Conservation (phyloP, 2,329 filamentous ascomycete species). For the Phialophora tarda region DNA sequence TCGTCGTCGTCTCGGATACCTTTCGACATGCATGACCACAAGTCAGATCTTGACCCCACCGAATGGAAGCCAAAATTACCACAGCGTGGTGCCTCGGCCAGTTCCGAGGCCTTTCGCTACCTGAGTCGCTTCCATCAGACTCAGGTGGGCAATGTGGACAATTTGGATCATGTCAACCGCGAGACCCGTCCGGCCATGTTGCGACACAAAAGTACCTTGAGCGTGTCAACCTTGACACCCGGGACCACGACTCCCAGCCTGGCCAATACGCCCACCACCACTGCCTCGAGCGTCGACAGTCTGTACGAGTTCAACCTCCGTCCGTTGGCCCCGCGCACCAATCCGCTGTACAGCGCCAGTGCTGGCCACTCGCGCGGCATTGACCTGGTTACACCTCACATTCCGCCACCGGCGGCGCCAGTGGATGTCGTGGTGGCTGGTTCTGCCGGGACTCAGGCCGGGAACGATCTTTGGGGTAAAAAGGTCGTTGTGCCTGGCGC, state of each 20-base stretch:
- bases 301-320: constrained; percentile 43
- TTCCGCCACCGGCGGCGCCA: constrained; percentile 34
- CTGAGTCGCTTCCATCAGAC: constrained; percentile 51
- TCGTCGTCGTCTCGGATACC: constrained; percentile 48
- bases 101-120: constrained; percentile 53
- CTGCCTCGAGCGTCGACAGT: constrained; percentile 48
- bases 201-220: constrained; percentile 45
- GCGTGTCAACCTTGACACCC: constrained; percentile 40
- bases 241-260: constrained; percentile 41
- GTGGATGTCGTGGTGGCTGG: constrained; percentile 13
- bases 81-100: constrained; percentile 33
- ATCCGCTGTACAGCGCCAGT: constrained; percentile 46
- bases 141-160: constrained; percentile 11
- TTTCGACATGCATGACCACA: constrained; percentile 46
- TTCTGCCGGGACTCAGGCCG: constrained; percentile 12
- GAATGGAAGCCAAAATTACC: constrained; percentile 57
- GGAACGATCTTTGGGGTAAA: constrained; percentile 35
- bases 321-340: constrained; percentile 50
- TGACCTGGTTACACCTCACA: constrained; percentile 50
- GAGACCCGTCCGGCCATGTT: constrained; percentile 27
- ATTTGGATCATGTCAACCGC: constrained; percentile 1
- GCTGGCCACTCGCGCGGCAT: constrained; percentile 42
- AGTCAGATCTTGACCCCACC: constrained; percentile 55
- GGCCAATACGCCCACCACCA: constrained; percentile 47
- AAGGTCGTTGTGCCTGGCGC: constrained; percentile 25